Evolutionary conservation across 495 filamentous ascomycete genomes (phyloP), one percentile per base, ranked within the genome.

Genomic region (Bombardia bombarda): DNA sequence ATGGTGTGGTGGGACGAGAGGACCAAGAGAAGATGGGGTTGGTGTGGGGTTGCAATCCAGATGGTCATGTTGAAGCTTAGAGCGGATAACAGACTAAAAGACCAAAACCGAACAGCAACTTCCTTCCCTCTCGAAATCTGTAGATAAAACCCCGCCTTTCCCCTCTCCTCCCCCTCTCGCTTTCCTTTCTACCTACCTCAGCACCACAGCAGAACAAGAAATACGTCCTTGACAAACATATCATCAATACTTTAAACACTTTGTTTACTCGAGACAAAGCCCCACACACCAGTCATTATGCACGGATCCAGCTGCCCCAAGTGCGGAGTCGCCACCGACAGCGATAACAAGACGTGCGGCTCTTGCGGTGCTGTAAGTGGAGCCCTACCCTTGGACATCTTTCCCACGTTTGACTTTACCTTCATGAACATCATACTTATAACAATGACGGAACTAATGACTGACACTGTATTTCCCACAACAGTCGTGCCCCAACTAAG

Each of bases 361-460:
- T 49, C 60, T 17, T 73, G 70, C 65, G 68, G 70, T 14, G 68
- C 70, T 48, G 70, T 73, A 65, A 58, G 70, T 61, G 12, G 18
- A 5, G 20, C 20, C 20, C 30, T 47, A n/a, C 38, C 39, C 33
- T 13, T 31, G 17, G 3, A 19, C 13, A 21, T 31, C 12, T 28
- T 39, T 22, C 22, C 36, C 32, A 20, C 33, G 19, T 10, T 9
- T 18, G 23, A 16, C 3, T 4, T 22, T 23, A 23, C 40, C 8
- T 32, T 33, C 13, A 24, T 26, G 10, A 26, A 26, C 6, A 26
- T 6, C 24, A 33, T 14, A 17, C n/a, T 33, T 5, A 14, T 7
- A 33, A 33, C 10, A n/a, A 33, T 14, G 14, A 14, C 14, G 6
- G 7, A 14, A 28, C 6, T 28, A 28, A n/a, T n/a, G n/a, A 28